Evolutionary conservation across 805 yeast genomes (phyloP), one percentile per base, ranked within the genome.

Genomic region (Saccharomycopsis selenospora): DNA sequence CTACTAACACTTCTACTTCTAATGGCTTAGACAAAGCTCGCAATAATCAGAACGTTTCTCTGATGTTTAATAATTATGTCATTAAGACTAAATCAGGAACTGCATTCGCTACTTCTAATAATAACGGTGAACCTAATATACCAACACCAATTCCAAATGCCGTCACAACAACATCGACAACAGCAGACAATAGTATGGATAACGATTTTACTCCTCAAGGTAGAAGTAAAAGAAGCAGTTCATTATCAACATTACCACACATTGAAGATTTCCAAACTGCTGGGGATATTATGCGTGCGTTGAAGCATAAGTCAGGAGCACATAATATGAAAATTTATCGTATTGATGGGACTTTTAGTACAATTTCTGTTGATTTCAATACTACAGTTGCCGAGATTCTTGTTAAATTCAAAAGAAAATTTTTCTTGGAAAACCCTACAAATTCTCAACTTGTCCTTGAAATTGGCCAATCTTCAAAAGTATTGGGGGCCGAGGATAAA

Each of bases 291-390:
- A 42, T 13, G n/a, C 4, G n/a, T n/a, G 30, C 42, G 8, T 41
- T 49, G 18, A 57, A 60, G 30, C 59, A 58, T 7, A 58, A 60
- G 33, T 62, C 59, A 42, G 67, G 66, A 41, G 66, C 63, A 3
- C 75, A 68, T 55, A 75, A 72, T 52, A 69, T 91, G 20, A 79
- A 95, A 52, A 81, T 91, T 1, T 89, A 85, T 67, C 79, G 84
- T 50, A 85, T 80, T 46, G 95, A 86, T 50, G 90, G 88, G 57
- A 84, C 89, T 8, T 86, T 88, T 55, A 84, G 93, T 13, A 71
- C 81, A 0, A 86, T 96, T 1, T 67, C 91, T 18, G 82, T 95
- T 59, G 78, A 91, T 0, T 72, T 85, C 28, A 85, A 83, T 50
- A 84, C 89, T 1, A 78, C 91, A 0, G 85, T 88, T 0, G 73